Base-by-base conservation (phyloP, 2,329 filamentous ascomycete species). In the Clarireedia paspali region DNA sequence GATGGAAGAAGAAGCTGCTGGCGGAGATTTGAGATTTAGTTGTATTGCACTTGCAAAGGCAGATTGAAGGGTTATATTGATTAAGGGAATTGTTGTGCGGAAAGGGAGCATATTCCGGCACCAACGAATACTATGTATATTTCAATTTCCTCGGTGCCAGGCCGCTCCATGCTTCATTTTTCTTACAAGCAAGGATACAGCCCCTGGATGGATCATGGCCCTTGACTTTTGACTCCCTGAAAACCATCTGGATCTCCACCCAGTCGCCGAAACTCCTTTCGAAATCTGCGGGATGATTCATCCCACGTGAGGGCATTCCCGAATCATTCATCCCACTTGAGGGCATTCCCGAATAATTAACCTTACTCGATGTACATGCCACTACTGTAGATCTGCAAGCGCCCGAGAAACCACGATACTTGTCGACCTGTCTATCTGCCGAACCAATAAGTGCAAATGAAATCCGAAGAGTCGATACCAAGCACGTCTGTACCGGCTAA, bases 21-120 rank as follows among this genome's bases (percentile, higher is more conserved):
- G 62, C 2, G 57, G 56, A 3, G 64, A 68, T 58, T 54, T 66
- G 60, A 66, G 66, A 50, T 69, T 68, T 49, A 68, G 66, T 51
- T 60, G 64, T 48, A 63, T 67, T 55, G 63, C 66, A 15, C 56
- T 69, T 44, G 49, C 49, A n/a, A 30, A 23, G 14, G 44, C 17
- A 36, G 30, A 38, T 15, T 49, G 30, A 49, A 6, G 47, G 17
- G 36, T 14, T 30, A 47, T 47, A 6, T 2, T 6, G 15, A 47
- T 10, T 27, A 12, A 23, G 24, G 30, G 17, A 49, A n/a, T 6
- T 38, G 1, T 38, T 49, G 20, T 38, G 30, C 3, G 47, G 47
- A 6, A 49, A 34, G 26, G 45, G 10, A 47, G 24, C 24, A 23
- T 47, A 47, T 47, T 23, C 4, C 10, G 24, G 45, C 45, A 23